Base-by-base conservation (phyloP, 495 filamentous ascomycete genomes). In the Tuber umbilicatum region DNA sequence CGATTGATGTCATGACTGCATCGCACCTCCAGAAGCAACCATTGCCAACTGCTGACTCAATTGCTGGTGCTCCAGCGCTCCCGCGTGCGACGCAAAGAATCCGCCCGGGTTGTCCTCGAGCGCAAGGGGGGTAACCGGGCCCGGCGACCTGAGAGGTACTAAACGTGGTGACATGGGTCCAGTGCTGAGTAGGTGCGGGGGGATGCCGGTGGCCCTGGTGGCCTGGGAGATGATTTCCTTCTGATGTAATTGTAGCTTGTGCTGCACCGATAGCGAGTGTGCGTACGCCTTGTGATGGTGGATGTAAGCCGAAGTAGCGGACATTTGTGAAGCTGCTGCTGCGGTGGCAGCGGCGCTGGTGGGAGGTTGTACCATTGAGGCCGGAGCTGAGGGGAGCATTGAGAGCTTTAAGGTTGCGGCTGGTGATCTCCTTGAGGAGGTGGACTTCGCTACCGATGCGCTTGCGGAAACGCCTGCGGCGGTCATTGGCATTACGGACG, bases 111-210 rank as follows among this genome's bases (percentile, higher is more conserved):
- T 78, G 12, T 85, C 87, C 78, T 93, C 91, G 41, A 95, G 82
- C 4, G 88, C 87, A 82, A 95, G 86, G 0, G 92, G 92, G 2
- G 92, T 94, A 55, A 94, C 91, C 0, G 91, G 91, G 0, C 91
- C 91, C 1, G 92, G 91, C 68, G 90, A 92, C n/a, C 88, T 88
- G 5, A 91, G 85, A 2, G 92, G 92, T 38, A 85, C 85, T 45
- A 95, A 81, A 27, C 88, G 85, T 12, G 92, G 92, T 35, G 89
- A 89, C 17, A 84, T 84, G 47, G 91, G 86, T 75, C 84, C 79
- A 80, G 86, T 77, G 73, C 77, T 74, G 76, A 84, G 76, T 73
- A 84, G 80, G 60, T 84, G 82, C 67, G 85, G 78, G 17, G 85
- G 79, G 6, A 84, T 84, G 17, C 80, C 84, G 10, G 85, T 83